Evolutionary conservation across 2,329 filamentous ascomycete species (phyloP).

Genomic region (Fusarium newnesense): DNA sequence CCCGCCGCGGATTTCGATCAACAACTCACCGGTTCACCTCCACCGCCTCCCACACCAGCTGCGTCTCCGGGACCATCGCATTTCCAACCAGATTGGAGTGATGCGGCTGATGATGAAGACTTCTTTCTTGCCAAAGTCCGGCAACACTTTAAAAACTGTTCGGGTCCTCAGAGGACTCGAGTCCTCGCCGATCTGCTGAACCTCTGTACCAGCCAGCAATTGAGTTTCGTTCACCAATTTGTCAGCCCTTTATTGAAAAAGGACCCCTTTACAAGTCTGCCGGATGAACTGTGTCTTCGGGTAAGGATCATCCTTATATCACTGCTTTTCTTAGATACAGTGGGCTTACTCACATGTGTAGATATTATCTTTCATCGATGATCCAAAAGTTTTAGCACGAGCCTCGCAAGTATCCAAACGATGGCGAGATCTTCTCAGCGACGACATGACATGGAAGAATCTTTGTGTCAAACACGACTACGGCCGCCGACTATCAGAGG

Average conservation of each 20-base stretch:
- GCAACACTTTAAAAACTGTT: constrained; percentile 81
- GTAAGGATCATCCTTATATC: constrained; percentile 62
- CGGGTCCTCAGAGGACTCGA: constrained; percentile 78
- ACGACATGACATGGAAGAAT: constrained; percentile 98
- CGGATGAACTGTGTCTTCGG: constrained; percentile 90
- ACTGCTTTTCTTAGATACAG: background rate
- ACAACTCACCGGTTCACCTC: constrained; percentile 68
- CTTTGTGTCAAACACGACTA: constrained; percentile 97
- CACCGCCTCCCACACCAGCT: constrained; percentile 72
- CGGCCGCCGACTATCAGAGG: constrained; percentile 67
- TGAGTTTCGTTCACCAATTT: constrained; percentile 96
- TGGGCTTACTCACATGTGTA: constrained; percentile 50
- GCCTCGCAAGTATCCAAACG: constrained; percentile 95
- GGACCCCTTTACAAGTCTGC: constrained; percentile 91
- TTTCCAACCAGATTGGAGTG: constrained; percentile 77
- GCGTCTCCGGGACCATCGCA: constrained; percentile 72
- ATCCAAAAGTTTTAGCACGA: constrained; percentile 91
- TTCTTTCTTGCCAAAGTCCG: constrained; percentile 82
- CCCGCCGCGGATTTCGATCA: constrained; percentile 72
- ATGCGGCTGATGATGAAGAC: constrained; percentile 82
- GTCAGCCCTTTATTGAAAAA: constrained; percentile 95
- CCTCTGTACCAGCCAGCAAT: constrained; percentile 91
- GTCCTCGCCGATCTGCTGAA: constrained; percentile 90
- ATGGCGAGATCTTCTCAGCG: constrained; percentile 92
- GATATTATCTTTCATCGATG: constrained; percentile 97